Evolutionary conservation across 495 filamentous ascomycete genomes (phyloP).

Genomic region (Tuber aestivum): DNA sequence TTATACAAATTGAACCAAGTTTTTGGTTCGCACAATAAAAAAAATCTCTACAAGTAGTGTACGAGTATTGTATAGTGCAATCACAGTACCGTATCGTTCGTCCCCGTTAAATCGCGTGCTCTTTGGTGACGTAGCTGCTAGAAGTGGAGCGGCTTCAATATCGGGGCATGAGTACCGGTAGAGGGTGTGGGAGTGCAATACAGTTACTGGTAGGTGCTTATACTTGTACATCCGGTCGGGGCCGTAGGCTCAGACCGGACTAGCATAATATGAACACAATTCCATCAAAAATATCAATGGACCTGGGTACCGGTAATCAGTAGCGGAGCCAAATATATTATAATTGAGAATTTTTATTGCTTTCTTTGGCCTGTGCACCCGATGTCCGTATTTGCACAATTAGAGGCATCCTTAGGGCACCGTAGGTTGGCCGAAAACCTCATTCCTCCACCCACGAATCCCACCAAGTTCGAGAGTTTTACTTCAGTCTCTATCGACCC

Average conservation of each 20-base stretch:
- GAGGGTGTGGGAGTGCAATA: not conserved
- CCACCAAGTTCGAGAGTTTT: too few species aligned
- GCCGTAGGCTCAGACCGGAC: not conserved
- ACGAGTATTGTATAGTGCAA: too few species aligned
- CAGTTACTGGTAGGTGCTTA: not conserved
- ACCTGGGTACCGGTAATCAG: not conserved
- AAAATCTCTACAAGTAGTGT: too few species aligned
- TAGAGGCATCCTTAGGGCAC: too few species aligned
- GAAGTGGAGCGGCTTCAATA: not conserved
- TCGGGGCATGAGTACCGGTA: not conserved
- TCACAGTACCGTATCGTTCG: not conserved
- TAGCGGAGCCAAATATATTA: not conserved
- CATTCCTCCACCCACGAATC: too few species aligned
- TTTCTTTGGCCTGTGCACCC: too few species aligned
- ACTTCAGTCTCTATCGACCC: too few species aligned
- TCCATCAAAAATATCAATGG: not conserved
- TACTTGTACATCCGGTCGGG: not conserved
- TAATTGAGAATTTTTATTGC: too few species aligned
- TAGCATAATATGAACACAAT: not conserved
- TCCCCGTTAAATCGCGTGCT: not conserved
- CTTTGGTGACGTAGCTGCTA: not conserved
- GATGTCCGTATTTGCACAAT: too few species aligned
- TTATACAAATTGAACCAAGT: too few species aligned
- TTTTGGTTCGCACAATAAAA: too few species aligned
- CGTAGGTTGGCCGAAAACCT: too few species aligned